These are phyloP conservation scores for Fulvia fulva DNA, from an alignment of 2,329 filamentous ascomycete genomes.

Conservation along the genomic window DNA sequence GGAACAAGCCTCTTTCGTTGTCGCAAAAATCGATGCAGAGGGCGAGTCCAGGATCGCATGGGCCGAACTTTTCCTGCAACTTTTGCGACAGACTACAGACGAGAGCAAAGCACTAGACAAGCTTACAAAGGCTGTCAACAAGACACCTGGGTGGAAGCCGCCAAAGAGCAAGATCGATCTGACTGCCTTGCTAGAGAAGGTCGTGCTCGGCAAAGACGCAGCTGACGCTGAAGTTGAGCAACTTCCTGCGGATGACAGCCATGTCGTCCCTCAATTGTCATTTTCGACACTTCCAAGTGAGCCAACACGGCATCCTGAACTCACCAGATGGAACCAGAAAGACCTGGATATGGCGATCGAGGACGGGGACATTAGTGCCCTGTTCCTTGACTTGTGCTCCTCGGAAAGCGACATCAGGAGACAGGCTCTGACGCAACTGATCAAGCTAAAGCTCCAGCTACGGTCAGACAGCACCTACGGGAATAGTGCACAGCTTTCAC, in stretches of 20 bases:
- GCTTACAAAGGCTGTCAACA: constrained; percentile 1
- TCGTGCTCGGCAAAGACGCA: not conserved
- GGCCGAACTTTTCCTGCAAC: constrained; percentile 20
- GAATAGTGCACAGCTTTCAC: constrained; percentile 73
- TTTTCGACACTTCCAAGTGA: constrained; percentile 39
- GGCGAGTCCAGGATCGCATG: constrained; percentile 17
- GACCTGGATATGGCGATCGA: constrained; percentile 74
- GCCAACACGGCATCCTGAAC: constrained; percentile 42
- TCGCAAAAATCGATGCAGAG: constrained; percentile 11
- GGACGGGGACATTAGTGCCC: constrained; percentile 64
- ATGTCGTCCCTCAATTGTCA: not conserved
- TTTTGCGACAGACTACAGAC: constrained; percentile 14
- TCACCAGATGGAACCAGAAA: constrained; percentile 67
- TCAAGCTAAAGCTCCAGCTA: constrained; percentile 56
- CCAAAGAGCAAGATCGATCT: constrained; percentile 4
- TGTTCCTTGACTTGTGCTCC: constrained; percentile 74
- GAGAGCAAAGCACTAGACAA: constrained; percentile 4
- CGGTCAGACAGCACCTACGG: constrained; percentile 65
- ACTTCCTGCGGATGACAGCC: not conserved
- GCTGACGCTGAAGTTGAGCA: not conserved
- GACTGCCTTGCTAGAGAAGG: not conserved
- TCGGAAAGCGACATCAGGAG: constrained; percentile 70
- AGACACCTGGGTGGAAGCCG: not conserved
- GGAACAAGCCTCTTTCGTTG: constrained; percentile 71
- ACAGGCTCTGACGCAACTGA: constrained; percentile 68